phyloP scores from a whole-genome alignment of 768 basidiomycete species.

The Tricholoma hemisulphureum region DNA sequence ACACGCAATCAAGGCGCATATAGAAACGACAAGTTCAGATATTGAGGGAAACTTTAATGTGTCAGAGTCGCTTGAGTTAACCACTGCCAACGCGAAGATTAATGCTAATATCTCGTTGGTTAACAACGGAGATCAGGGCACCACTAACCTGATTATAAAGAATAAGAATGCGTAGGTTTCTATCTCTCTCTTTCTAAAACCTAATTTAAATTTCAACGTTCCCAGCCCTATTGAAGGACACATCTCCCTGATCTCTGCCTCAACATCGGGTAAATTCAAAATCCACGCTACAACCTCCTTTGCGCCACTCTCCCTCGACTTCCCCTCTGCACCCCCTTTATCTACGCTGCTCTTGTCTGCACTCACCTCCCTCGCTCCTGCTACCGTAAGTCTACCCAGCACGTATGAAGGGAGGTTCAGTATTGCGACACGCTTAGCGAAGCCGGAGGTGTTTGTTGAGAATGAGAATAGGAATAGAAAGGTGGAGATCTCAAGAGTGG shows the following conservation, averaged over 20 bases:
- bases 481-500: constrained; percentile 10
- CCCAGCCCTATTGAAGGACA: constrained; percentile 8
- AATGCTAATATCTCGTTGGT: constrained; percentile 36
- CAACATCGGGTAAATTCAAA: constrained; percentile 14
- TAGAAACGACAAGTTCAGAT: constrained; percentile 40
- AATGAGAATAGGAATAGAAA: constrained; percentile 12
- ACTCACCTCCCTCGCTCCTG: constrained; percentile 12
- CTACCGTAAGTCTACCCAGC: constrained; percentile 11
- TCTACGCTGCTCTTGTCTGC: constrained; percentile 17
- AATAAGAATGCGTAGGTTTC: constrained; percentile 42
- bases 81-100: constrained; percentile 42
- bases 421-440: constrained; percentile 7
- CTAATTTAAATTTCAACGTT: background rate
- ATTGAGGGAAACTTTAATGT: constrained; percentile 48
- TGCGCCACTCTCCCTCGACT: constrained; percentile 8
- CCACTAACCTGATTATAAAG: constrained; percentile 25
- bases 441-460: constrained; percentile 2
- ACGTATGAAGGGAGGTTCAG: constrained; percentile 20
- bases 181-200: background rate
- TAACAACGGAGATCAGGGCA: constrained; percentile 23
- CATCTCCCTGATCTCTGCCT: constrained; percentile 7
- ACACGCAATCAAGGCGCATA: constrained; percentile 22
- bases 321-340: constrained; percentile 12
- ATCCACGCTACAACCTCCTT: constrained; percentile 9
- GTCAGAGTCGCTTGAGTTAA: constrained; percentile 27